phyloP scores from a whole-genome alignment of 139 green algal genomes.

The Nannochloris sp. region DNA sequence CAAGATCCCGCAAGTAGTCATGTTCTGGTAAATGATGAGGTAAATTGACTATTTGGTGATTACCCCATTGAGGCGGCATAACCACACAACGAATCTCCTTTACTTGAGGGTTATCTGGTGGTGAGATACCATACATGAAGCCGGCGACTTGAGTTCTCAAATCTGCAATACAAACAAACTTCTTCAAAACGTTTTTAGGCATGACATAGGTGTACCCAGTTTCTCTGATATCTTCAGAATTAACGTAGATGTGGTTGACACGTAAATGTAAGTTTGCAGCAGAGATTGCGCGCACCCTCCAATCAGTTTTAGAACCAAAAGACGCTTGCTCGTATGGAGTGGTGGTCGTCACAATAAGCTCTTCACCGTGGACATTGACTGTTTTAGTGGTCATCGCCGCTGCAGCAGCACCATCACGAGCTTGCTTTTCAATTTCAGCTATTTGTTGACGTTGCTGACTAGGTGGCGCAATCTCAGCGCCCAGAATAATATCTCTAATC shows the following conservation, averaged over 20 bases:
- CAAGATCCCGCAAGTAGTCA: slow-evolving; percentile 91
- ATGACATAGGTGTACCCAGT: slow-evolving; percentile 96
- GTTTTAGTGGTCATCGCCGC: slow-evolving; percentile 92
- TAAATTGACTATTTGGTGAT: slow-evolving; percentile 89
- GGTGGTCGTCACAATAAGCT: slow-evolving; percentile 96
- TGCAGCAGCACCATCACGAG: slow-evolving; percentile 70
- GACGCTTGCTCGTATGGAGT: slow-evolving; percentile 92
- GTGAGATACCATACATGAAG: slow-evolving; percentile 91
- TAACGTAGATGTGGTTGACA: slow-evolving; percentile 99
- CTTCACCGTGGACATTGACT: slow-evolving; percentile 95
- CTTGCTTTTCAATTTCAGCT: slow-evolving; percentile 96
- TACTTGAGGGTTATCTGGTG: slow-evolving; percentile 93
- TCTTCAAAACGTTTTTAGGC: slow-evolving; percentile 99
- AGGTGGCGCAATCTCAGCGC: slow-evolving; percentile 96
- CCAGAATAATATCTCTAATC: slow-evolving; percentile 99
- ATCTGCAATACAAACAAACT: slow-evolving; percentile 98
- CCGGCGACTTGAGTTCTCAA: slow-evolving; percentile 90
- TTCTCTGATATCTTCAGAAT: slow-evolving; percentile 91
- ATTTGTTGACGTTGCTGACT: slow-evolving; percentile 96
- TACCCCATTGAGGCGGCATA: slow-evolving; percentile 96
- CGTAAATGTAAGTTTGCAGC: slow-evolving; percentile 97
- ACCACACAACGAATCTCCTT: slow-evolving; percentile 95
- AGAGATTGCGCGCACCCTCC: slow-evolving; percentile 93
- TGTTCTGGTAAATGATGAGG: slow-evolving; percentile 84
- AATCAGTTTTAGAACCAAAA: slow-evolving; percentile 97